phyloP scores from a whole-genome alignment of 257 asterid species.

The Fraxinus excelsior region DNA sequence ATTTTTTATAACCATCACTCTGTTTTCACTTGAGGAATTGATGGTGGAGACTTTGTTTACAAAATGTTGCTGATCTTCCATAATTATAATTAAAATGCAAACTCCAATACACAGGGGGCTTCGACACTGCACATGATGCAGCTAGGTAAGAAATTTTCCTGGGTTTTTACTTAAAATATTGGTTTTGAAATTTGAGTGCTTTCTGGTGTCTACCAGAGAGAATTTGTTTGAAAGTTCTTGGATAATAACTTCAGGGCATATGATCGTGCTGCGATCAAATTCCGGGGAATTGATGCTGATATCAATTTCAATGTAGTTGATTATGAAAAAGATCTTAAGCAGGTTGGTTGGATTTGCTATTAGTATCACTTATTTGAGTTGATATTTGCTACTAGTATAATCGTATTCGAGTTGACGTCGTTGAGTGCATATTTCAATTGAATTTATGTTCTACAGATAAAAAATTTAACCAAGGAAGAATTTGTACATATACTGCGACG shows the following conservation, averaged over 20 bases:
- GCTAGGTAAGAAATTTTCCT: conserved; percentile 65
- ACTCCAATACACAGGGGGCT: conserved; percentile 61
- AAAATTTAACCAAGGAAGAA: conserved; percentile 80
- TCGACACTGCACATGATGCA: conserved; percentile 96
- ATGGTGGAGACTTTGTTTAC: conserved; percentile 7
- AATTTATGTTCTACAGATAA: conserved; percentile 50
- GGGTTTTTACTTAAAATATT: conserved; percentile 12
- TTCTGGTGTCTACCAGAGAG: not conserved
- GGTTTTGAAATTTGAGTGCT: conserved; percentile 12
- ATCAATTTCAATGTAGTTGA: conserved; percentile 78
- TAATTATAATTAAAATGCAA: conserved; percentile 18
- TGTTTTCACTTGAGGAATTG: not conserved
- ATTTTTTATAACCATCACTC: not conserved
- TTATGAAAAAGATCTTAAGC: conserved; percentile 76
- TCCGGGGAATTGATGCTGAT: conserved; percentile 93
- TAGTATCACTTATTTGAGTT: not conserved
- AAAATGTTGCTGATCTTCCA: conserved; percentile 13
- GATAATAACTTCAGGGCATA: conserved; percentile 65
- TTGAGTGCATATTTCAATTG: not conserved
- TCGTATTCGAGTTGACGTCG: not conserved
- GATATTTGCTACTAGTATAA: not conserved
- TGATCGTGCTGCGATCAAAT: conserved; percentile 93
- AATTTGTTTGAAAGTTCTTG: not conserved
- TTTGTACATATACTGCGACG: conserved; percentile 94
- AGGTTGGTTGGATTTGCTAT: conserved; percentile 44